These are phyloP conservation scores for Arthrobotrys entomopaga DNA, from an alignment of 2,329 filamentous ascomycete species.

Conservation along the genomic window DNA sequence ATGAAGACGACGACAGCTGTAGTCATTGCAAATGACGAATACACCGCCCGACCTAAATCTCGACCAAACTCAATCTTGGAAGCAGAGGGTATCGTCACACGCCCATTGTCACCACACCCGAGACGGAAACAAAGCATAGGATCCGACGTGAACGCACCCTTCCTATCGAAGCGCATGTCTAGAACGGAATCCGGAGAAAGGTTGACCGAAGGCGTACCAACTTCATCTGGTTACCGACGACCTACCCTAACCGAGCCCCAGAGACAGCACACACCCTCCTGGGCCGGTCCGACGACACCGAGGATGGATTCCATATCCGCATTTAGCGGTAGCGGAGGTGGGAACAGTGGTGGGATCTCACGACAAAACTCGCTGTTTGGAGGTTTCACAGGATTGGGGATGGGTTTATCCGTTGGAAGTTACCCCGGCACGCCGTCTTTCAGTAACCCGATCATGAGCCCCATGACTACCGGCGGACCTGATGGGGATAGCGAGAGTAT, in stretches of 20 bases:
- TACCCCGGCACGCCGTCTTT: constrained; percentile 63
- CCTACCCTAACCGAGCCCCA: constrained; percentile 34
- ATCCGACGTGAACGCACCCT: constrained; percentile 46
- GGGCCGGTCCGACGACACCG: constrained; percentile 42
- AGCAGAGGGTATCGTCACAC: constrained; percentile 31
- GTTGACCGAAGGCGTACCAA: constrained; percentile 15
- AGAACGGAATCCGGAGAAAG: constrained; percentile 45
- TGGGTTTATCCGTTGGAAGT: neutral
- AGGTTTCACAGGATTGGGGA: constrained; percentile 14
- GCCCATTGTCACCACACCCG: constrained; percentile 43
- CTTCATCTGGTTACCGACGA: constrained; percentile 16
- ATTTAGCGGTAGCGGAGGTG: constrained; percentile 15
- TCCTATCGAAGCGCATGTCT: constrained; percentile 46
- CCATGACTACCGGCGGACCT: constrained; percentile 8
- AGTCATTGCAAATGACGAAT: constrained; percentile 20
- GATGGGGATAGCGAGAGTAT: constrained; percentile 65
- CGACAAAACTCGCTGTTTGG: constrained; percentile 47
- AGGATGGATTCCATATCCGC: constrained; percentile 40
- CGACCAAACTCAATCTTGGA: constrained; percentile 46
- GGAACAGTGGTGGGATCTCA: constrained; percentile 6
- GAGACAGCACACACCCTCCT: constrained; percentile 30
- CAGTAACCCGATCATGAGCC: constrained; percentile 60
- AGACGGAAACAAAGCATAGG: constrained; percentile 49
- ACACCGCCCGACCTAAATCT: constrained; percentile 34
- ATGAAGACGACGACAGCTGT: constrained; percentile 13